phyloP scores from a whole-genome alignment of 2,329 filamentous ascomycete genomes.

The Diaporthe ampelina region DNA sequence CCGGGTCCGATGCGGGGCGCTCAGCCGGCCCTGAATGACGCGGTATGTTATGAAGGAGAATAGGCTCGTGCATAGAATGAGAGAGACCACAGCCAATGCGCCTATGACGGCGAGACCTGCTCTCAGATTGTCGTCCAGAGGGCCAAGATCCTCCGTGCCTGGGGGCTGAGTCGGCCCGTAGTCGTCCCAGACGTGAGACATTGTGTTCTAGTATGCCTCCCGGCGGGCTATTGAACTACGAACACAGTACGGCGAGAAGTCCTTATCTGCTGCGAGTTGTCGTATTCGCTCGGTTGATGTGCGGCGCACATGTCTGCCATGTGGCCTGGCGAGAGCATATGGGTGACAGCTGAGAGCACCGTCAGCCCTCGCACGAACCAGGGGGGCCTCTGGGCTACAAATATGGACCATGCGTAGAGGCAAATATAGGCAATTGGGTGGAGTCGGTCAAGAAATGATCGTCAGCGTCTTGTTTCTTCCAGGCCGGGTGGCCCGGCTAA shows the following conservation, averaged over 20 bases:
- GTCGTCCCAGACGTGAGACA: slow-evolving; percentile 19
- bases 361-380: neutral
- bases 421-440: neutral
- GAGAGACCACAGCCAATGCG: slow-evolving; percentile 5
- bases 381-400: slow-evolving; percentile 11
- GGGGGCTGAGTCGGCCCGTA: slow-evolving; percentile 18
- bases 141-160: slow-evolving; percentile 24
- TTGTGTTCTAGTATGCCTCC: neutral
- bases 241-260: neutral
- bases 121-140: slow-evolving; percentile 12
- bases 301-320: slow-evolving; percentile 22
- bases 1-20: neutral
- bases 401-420: neutral
- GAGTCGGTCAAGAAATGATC: neutral
- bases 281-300: slow-evolving; percentile 13
- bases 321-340: slow-evolving; percentile 1
- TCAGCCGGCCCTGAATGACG: slow-evolving; percentile 13
- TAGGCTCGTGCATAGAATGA: slow-evolving; percentile 22
- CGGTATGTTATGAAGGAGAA: slow-evolving; percentile 35
- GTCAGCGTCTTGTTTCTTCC: neutral
- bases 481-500: neutral
- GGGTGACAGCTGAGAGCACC: neutral
- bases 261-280: neutral
- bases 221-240: neutral
- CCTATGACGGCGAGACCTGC: slow-evolving; percentile 27